Evolutionary conservation across 2,329 filamentous ascomycete genomes (phyloP).

Genomic region (Monilinia fructigena): DNA sequence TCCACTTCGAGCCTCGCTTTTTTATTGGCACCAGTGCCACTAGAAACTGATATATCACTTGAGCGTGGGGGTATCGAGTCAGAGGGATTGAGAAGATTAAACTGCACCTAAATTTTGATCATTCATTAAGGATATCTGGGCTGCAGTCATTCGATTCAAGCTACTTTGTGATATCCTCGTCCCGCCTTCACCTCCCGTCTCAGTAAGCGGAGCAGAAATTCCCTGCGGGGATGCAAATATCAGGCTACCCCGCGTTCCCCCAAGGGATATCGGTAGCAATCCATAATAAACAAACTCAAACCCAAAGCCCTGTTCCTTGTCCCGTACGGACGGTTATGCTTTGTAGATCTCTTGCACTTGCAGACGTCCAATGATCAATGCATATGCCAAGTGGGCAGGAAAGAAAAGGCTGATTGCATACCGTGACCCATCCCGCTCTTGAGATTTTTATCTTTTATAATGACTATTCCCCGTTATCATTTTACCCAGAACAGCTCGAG

Average conservation of each 20-base stretch:
- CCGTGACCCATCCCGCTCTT: constrained; percentile 11
- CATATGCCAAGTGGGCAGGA: constrained; percentile 17
- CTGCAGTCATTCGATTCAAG: background rate
- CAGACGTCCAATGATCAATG: constrained; percentile 8
- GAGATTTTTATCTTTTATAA: constrained; percentile 2
- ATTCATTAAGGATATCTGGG: background rate
- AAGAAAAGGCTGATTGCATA: constrained; percentile 13
- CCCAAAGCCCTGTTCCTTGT: background rate
- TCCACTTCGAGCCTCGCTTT: background rate
- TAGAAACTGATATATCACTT: background rate
- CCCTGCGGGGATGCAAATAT: background rate
- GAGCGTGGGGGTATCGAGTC: background rate
- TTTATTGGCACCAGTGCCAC: background rate
- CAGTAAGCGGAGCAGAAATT: constrained; percentile 3
- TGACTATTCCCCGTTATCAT: background rate
- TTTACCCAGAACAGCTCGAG: background rate
- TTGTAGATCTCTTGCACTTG: background rate
- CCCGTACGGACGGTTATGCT: constrained; percentile 10
- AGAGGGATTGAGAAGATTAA: background rate
- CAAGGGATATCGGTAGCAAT: constrained; percentile 10
- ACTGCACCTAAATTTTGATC: background rate
- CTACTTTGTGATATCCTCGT: background rate
- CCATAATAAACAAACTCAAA: background rate
- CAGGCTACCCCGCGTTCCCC: background rate
- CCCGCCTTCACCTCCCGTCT: background rate